Evolutionary conservation across 139 green algal species (phyloP).

Genomic region (Chlorella sp.): DNA sequence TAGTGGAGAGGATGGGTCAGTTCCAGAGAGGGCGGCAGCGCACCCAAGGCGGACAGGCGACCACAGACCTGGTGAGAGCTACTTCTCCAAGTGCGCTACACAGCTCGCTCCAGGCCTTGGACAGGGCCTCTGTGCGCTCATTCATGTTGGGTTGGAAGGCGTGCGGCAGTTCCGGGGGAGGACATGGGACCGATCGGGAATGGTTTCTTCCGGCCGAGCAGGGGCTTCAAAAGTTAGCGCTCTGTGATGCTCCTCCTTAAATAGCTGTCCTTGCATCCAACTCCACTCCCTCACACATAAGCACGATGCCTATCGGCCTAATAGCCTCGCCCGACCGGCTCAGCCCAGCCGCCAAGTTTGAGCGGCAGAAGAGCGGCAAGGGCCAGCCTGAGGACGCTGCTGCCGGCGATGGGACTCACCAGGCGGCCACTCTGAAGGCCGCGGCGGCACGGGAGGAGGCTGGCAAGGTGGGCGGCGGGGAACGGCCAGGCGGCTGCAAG

Average conservation of each 20-base stretch:
- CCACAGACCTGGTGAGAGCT: neutral
- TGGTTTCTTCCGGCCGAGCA: neutral
- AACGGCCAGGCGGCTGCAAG: neutral
- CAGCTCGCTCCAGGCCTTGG: constrained; percentile 23
- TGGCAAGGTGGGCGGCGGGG: neutral
- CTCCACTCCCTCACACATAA: neutral
- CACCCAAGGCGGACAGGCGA: neutral
- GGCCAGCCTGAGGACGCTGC: neutral
- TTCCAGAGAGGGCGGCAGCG: too few relatives aligned
- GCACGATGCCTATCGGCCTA: neutral
- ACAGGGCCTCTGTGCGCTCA: neutral
- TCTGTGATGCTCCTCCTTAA: neutral
- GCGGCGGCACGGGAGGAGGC: neutral
- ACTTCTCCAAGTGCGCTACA: neutral
- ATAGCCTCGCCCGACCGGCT: neutral
- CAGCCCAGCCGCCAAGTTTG: neutral
- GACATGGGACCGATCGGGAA: neutral
- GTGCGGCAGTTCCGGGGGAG: neutral
- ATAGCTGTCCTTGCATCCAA: neutral
- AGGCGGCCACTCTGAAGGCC: neutral
- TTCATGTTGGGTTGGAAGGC: neutral
- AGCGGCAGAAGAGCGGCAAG: neutral
- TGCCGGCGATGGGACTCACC: too few relatives aligned
- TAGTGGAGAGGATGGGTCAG: neutral
- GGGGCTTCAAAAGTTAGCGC: neutral